Percentiles rank a stretch among this genome's conserved stretches.
These are phyloP conservation scores for Solanum phureja DNA, from an alignment of 257 asterid species.

Conservation along the genomic window DNA sequence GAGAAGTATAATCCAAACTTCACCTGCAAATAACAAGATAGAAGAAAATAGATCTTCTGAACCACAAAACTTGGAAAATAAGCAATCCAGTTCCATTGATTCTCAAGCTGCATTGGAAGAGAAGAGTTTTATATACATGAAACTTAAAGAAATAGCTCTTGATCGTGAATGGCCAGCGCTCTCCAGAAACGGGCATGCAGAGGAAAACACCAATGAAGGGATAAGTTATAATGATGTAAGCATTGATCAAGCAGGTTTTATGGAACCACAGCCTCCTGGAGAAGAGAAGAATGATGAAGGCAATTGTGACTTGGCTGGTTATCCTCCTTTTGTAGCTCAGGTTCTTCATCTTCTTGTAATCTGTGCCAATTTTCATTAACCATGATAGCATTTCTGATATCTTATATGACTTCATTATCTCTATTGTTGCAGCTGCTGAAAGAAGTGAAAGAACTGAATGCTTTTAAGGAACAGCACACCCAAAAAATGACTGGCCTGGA, in stretches of 20 bases:
- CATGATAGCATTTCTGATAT: neutral
- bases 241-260: conserved; percentile 15
- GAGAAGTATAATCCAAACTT: neutral
- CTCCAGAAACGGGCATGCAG: conserved; percentile 1
- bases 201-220: conserved; percentile 15
- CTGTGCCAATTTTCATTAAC: neutral
- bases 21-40: neutral
- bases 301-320: conserved; percentile 24
- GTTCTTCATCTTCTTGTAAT: conserved; percentile 21
- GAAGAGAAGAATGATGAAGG: conserved; percentile 15
- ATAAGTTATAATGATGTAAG: conserved; percentile 16
- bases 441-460: conserved; percentile 34
- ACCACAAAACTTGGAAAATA: conserved; percentile 15
- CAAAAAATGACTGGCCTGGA: conserved; percentile 31
- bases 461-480: conserved; percentile 36
- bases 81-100: conserved; percentile 15
- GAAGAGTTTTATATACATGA: conserved; percentile 30
- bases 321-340: conserved; percentile 34
- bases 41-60: conserved; percentile 10
- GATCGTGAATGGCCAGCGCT: conserved; percentile 6
- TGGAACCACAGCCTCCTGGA: conserved; percentile 12
- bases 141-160: conserved; percentile 45
- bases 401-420: neutral
- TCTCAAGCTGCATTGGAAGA: conserved; percentile 22
- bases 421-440: conserved; percentile 26